Evolutionary conservation across 768 basidiomycete genomes (phyloP), one percentile per base, ranked within the genome.

Genomic region (Rossbeevera mucosa): DNA sequence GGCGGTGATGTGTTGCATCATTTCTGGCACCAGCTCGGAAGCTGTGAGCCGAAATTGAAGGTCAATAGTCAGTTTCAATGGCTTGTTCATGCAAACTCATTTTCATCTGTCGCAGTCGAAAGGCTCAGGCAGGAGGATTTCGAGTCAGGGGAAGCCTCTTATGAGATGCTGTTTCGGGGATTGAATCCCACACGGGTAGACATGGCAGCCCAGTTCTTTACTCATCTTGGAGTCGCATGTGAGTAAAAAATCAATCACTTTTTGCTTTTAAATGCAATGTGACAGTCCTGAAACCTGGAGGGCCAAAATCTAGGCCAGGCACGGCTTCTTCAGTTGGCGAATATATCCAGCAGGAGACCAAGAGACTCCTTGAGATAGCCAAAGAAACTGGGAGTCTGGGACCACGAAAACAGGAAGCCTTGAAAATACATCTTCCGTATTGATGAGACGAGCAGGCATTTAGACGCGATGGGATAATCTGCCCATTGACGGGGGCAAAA

Each of bases 221-320:
- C 28, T n/a, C 36, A 45, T 31, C 50, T 54, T 26, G 33, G 53
- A 31, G 22, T 53, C 14, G 44, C 36, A 21, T 46, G 51, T 41
- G 8, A 45, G 53, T 40, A 40, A 40, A 33, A 9, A 40, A 26
- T 14, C 21, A 8, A 16, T 44, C n/a, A 1, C 28, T 11, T 20
- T 6, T 21, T 12, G 20, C 3, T 6, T 42, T 21, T 21, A 9
- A 24, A 5, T 28, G 28, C 18, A 29, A 51, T 40, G n/a, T 1
- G 49, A 21, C 28, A 54, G 50, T 54, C 36, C 30, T 44, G 22
- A 52, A 25, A 30, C 28, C 36, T 4, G 43, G 50, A 45, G 22
- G 50, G 13, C 14, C 1, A 18, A 18, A 26, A 26, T 45, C 50
- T 8, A 29, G 44, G 22, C 2, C 21, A 21, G 16, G 36, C n/a